Conservation (phyloP, 805 yeast species). For the Zygosaccharomyces gambellarensis region DNA sequence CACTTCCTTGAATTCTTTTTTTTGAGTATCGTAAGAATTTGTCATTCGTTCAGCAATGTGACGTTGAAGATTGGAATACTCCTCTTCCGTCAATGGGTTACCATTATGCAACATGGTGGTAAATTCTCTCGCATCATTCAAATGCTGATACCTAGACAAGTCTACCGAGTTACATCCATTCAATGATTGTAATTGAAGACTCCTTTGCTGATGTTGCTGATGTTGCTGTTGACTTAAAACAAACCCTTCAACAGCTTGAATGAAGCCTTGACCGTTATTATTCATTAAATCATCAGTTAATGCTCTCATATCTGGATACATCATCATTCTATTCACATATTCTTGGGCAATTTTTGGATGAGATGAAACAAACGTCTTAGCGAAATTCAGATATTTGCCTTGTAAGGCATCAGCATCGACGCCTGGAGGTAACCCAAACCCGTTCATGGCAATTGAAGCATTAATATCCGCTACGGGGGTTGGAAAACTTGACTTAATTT, state of each 20-base stretch:
- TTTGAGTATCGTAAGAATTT: slow-evolving; percentile 26
- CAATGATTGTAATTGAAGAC: background rate
- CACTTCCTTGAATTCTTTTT: slow-evolving; percentile 25
- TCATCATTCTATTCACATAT: slow-evolving; percentile 30
- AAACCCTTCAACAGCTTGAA: slow-evolving; percentile 73
- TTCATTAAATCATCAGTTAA: slow-evolving; percentile 77
- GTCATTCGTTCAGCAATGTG: slow-evolving; percentile 34
- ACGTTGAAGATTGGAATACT: slow-evolving; percentile 30
- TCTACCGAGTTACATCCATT: slow-evolving; percentile 5
- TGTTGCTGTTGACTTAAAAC: slow-evolving; percentile 42
- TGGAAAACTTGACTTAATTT: background rate
- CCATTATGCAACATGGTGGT: slow-evolving; percentile 31
- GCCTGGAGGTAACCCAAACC: background rate
- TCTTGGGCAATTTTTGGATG: slow-evolving; percentile 35
- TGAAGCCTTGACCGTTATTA: slow-evolving; percentile 65
- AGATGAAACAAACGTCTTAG: slow-evolving; percentile 32
- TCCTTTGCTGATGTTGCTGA: background rate
- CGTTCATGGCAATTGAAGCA: background rate
- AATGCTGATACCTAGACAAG: slow-evolving; percentile 11
- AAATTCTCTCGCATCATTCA: slow-evolving; percentile 24
- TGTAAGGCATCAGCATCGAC: slow-evolving; percentile 18
- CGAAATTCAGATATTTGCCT: slow-evolving; percentile 27
- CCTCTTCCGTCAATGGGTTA: slow-evolving; percentile 29
- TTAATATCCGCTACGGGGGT: background rate
- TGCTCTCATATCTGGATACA: slow-evolving; percentile 44